Conservation (phyloP, 148 eudicot genomes). For the Vaccinium vitisidaea region DNA sequence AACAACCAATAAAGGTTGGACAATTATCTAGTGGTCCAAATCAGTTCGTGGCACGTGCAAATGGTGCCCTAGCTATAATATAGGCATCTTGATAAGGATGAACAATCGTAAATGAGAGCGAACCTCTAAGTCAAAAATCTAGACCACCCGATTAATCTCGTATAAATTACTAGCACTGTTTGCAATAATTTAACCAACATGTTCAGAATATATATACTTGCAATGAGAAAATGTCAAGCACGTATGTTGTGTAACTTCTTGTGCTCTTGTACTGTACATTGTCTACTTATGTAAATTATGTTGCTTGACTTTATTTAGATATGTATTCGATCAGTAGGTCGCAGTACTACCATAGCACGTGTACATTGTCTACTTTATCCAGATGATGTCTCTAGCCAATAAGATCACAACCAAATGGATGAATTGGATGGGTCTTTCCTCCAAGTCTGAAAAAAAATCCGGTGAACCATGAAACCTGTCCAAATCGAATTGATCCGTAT, state of each 20-base stretch:
- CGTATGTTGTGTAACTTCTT: background rate
- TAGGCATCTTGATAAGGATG: background rate
- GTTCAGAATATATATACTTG: background rate
- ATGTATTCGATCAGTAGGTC: background rate
- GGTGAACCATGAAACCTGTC: too few relatives aligned
- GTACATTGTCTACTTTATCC: background rate
- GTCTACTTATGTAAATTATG: background rate
- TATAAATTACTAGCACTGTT: background rate
- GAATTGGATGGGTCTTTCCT: background rate
- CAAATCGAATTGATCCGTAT: too few relatives aligned
- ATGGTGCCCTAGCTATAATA: background rate
- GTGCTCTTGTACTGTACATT: background rate
- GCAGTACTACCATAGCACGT: background rate
- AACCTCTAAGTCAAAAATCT: background rate
- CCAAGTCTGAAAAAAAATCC: too few relatives aligned
- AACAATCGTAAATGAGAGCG: background rate
- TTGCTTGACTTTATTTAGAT: background rate
- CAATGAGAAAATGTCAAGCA: background rate
- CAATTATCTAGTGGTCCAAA: background rate
- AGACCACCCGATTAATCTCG: background rate
- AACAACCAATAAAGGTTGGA: background rate
- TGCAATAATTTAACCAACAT: background rate
- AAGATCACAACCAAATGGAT: background rate
- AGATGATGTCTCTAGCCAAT: background rate
- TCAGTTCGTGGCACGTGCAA: background rate